Evolutionary conservation across 2,329 filamentous ascomycete genomes (phyloP).

Genomic region (Coniella vitis): DNA sequence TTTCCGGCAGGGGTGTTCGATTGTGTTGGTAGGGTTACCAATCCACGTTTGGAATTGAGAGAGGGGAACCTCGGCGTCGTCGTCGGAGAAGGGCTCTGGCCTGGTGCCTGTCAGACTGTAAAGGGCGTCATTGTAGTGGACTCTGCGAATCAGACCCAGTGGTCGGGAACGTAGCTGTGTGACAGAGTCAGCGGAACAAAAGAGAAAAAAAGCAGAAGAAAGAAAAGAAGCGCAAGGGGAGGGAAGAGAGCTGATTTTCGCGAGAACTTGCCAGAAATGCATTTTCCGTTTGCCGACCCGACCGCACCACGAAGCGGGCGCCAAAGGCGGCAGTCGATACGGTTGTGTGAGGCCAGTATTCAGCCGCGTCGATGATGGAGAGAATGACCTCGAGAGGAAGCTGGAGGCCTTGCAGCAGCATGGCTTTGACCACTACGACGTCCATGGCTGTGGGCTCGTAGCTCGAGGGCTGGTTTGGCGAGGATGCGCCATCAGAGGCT

Average conservation of each 20-base stretch:
- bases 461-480: neutral
- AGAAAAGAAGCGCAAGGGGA: too few relatives aligned
- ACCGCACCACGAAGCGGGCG: neutral
- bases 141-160: constrained; percentile 30
- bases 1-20: constrained; percentile 49
- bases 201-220: neutral
- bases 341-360: constrained; percentile 53
- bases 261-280: constrained; percentile 33
- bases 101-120: constrained; percentile 15
- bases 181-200: constrained; percentile 3
- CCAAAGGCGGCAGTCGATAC: constrained; percentile 22
- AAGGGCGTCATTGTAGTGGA: constrained; percentile 18
- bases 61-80: constrained; percentile 21
- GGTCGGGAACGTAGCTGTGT: constrained; percentile 34
- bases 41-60: constrained; percentile 30
- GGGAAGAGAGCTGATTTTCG: too few relatives aligned
- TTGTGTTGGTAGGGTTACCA: constrained; percentile 31
- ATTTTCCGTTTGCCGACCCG: constrained; percentile 24
- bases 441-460: constrained; percentile 38
- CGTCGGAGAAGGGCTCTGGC: constrained; percentile 18
- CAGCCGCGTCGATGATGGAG: constrained; percentile 49
- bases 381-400: constrained; percentile 52
- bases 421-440: constrained; percentile 40
- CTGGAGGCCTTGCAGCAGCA: constrained; percentile 35
- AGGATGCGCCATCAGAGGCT: neutral